Percentiles rank a stretch among this genome's conserved stretches.
phyloP scores from a whole-genome alignment of 2,329 filamentous ascomycete genomes.

The Ceratocystiopsis minuta region DNA sequence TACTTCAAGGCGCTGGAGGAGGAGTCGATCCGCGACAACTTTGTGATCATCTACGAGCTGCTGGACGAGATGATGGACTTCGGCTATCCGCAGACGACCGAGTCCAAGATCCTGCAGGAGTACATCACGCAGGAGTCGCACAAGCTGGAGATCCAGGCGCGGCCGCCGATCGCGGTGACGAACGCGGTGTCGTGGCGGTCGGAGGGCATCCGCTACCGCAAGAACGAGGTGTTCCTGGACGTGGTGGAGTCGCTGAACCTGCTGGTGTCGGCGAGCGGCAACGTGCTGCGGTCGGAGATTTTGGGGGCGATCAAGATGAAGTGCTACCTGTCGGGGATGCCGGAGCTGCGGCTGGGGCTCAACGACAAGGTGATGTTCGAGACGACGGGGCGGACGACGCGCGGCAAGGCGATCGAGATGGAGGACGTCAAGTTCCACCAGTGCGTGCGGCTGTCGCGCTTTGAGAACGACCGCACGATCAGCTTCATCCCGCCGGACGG shows the following conservation, averaged over 20 bases:
- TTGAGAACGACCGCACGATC: slow-evolving; percentile 97
- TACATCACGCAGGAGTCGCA: slow-evolving; percentile 99
- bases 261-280: slow-evolving; percentile 82
- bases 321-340: slow-evolving; percentile 97
- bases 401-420: slow-evolving; percentile 98
- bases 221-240: slow-evolving; percentile 98
- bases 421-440: slow-evolving; percentile 99
- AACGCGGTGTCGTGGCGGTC: slow-evolving; percentile 97
- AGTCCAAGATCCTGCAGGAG: slow-evolving; percentile 96
- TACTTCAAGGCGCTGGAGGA: slow-evolving; percentile 99
- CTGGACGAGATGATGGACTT: slow-evolving; percentile 99
- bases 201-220: slow-evolving; percentile 93
- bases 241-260: slow-evolving; percentile 94
- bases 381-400: slow-evolving; percentile 79
- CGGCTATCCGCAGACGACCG: slow-evolving; percentile 95
- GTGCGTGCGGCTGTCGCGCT: slow-evolving; percentile 84
- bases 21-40: slow-evolving; percentile 97
- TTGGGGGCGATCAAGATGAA: slow-evolving; percentile 98
- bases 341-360: slow-evolving; percentile 77
- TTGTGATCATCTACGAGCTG: slow-evolving; percentile 96
- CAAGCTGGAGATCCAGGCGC: slow-evolving; percentile 90
- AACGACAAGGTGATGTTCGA: slow-evolving; percentile 99
- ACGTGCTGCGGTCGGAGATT: slow-evolving; percentile 90
- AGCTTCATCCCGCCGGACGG: slow-evolving; percentile 97
- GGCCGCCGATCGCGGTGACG: slow-evolving; percentile 91